Conservation (phyloP, 768 basidiomycete species). For the Rhodotorula graminis region DNA sequence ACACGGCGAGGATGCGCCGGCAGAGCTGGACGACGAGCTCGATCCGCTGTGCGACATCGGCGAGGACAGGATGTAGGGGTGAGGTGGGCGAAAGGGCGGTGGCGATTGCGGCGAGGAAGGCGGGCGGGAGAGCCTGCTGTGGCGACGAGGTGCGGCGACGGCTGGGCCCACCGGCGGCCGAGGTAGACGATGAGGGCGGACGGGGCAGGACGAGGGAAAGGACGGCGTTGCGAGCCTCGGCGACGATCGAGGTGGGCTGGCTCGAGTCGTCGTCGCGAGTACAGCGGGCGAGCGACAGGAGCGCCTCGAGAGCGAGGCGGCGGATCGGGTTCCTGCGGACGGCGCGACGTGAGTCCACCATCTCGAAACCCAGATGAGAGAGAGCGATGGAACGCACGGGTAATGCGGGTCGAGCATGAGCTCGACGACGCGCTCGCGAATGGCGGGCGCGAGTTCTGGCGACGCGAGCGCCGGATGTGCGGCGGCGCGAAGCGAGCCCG, state of each 20-base stretch:
- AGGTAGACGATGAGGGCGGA: background rate
- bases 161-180: background rate
- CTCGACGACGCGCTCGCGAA: slow-evolving; percentile 17
- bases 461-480: slow-evolving; percentile 1
- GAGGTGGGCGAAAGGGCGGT: background rate
- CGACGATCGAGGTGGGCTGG: background rate
- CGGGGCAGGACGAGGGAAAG: slow-evolving; percentile 6
- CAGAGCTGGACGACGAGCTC: background rate
- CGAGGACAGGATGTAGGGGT: background rate
- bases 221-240: background rate
- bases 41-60: background rate
- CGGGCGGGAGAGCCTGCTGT: background rate
- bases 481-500: slow-evolving; percentile 8
- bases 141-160: background rate
- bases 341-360: background rate
- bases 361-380: too few relatives aligned
- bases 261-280: background rate
- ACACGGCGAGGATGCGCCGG: background rate
- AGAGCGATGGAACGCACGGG: background rate
- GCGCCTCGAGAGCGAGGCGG: slow-evolving; percentile 14
- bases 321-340: background rate
- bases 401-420: background rate
- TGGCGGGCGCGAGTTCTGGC: slow-evolving; percentile 7
- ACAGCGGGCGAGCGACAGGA: background rate
- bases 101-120: background rate